Evolutionary conservation across 495 filamentous ascomycete species (phyloP), one percentile per base, ranked within the genome.

Genomic region (Penicillium cinerascens): DNA sequence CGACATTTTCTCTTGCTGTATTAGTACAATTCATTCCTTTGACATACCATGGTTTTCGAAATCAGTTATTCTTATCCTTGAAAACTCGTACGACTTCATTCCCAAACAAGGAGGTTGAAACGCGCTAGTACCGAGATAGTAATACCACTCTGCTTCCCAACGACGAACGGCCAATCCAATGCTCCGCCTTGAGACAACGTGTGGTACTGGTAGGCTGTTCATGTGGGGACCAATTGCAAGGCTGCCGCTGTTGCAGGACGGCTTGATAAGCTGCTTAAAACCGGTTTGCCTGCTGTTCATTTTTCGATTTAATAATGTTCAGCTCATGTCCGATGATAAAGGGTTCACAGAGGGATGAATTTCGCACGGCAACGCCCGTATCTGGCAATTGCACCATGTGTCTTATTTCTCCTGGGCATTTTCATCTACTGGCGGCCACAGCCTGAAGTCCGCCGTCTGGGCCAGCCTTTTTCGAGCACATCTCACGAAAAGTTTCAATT

Each of bases 1-100:
- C 49, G 52, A 22, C 42, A 36, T 43, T 44, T 36, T 51, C 23
- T 36, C 21, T 13, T 44, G 11, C 42, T 51, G 53, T 45, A 43
- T 55, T 55, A 51, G 25, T 50, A 51, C 15, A 39, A 35, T 39
- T 7, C 21, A 37, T 25, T 47, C 20, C 18, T 39, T 39, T 39
- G 37, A 7, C 18, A 20, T 39, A 17, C 37, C n/a, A n/a, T n/a
- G n/a, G n/a, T n/a, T n/a, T n/a, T n/a, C n/a, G n/a, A n/a, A n/a
- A n/a, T n/a, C n/a, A n/a, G n/a, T n/a, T n/a, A n/a, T n/a, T n/a
- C n/a, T n/a, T n/a, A n/a, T n/a, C n/a, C n/a, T n/a, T n/a, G n/a
- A n/a, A n/a, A n/a, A n/a, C n/a, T n/a, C n/a, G n/a, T n/a, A n/a
- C n/a, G n/a, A n/a, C n/a, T n/a, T n/a, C n/a, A n/a, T n/a, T n/a